A percentile compares a stretch with the other conserved stretches of the same genome.
Evolutionary conservation across 129 eudicot genomes (phyloP).

Genomic region (Flaveria robusta): DNA sequence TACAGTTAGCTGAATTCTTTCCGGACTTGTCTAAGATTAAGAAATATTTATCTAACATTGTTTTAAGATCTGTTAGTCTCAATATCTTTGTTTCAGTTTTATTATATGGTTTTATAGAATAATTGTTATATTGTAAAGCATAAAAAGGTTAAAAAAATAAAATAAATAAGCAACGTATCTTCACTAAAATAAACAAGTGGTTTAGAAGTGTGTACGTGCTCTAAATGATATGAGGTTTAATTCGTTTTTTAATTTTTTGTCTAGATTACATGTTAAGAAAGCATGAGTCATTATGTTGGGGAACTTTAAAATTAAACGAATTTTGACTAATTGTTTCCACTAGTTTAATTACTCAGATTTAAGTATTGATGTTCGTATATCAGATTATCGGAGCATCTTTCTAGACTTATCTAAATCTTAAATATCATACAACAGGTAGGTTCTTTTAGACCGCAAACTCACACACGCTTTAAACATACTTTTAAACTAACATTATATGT

Average conservation of each 20-base stretch:
- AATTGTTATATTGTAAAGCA: background rate
- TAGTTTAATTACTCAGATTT: background rate
- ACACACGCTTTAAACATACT: too few species aligned
- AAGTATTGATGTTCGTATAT: constrained; percentile 4
- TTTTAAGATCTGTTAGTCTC: too few species aligned
- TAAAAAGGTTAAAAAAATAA: background rate
- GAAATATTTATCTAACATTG: too few species aligned
- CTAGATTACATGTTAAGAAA: constrained; percentile 5
- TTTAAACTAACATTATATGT: too few species aligned
- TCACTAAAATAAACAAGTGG: background rate
- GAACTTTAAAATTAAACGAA: background rate
- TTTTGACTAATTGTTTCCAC: background rate
- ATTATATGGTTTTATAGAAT: background rate
- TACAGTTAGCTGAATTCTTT: background rate
- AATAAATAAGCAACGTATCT: background rate
- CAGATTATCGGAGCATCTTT: background rate
- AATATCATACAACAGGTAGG: background rate
- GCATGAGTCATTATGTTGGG: constrained; percentile 29
- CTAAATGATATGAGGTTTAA: background rate
- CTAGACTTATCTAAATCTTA: constrained; percentile 2
- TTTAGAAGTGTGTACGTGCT: constrained; percentile 3
- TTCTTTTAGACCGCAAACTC: background rate
- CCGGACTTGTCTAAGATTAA: constrained; percentile 4
- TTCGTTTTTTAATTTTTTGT: background rate
- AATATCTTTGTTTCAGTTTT: background rate